Evolutionary conservation across 257 asterid genomes (phyloP).

Genomic region (Plantago elongata): DNA sequence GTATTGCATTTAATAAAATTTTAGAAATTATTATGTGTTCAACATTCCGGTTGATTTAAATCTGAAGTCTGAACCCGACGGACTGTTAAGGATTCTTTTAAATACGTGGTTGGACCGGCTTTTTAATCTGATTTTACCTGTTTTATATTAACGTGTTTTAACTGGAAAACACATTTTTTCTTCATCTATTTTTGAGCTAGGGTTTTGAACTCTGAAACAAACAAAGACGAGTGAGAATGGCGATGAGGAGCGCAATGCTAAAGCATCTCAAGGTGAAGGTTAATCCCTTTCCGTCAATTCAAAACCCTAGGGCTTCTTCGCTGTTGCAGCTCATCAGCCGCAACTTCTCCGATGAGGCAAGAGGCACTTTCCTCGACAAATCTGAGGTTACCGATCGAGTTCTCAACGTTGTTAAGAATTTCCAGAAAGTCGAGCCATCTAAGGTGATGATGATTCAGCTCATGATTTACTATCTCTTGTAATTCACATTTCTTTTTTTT

Average conservation of each 20-base stretch:
- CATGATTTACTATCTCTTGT: background rate
- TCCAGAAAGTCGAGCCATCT: constrained; percentile 74
- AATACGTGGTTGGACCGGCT: too few relatives aligned
- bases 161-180: too few relatives aligned
- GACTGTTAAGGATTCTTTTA: too few relatives aligned
- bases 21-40: too few relatives aligned
- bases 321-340: constrained; percentile 42
- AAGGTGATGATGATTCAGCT: constrained; percentile 53
- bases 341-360: constrained; percentile 60
- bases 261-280: constrained; percentile 58
- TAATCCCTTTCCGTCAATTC: constrained; percentile 25
- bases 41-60: too few relatives aligned
- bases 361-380: constrained; percentile 79
- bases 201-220: background rate
- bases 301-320: constrained; percentile 38
- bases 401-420: constrained; percentile 54
- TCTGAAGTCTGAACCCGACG: too few relatives aligned
- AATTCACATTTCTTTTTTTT: background rate
- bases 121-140: too few relatives aligned
- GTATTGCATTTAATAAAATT: too few relatives aligned
- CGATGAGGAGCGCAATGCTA: constrained; percentile 64
- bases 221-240: constrained; percentile 27
- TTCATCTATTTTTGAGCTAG: too few relatives aligned
- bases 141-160: too few relatives aligned
- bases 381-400: constrained; percentile 85